Conservation (phyloP, 371 early-diverging fungal genomes). For the Mortierella sp. region DNA sequence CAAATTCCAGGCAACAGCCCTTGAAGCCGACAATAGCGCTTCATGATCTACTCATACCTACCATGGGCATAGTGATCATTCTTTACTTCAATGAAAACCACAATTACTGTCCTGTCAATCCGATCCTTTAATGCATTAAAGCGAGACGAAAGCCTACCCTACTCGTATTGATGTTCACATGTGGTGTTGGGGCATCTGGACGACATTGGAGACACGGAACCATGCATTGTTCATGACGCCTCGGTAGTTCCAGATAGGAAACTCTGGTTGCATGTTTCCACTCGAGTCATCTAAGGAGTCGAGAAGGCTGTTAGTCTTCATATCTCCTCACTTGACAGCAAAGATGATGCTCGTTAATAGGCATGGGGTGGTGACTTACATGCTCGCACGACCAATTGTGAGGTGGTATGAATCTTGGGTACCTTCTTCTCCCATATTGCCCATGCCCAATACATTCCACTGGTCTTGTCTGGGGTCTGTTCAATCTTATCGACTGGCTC, state of each 20-base stretch:
- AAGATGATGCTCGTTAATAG: background rate
- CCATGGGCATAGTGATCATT: too few species aligned
- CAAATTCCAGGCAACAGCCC: conserved; percentile 23
- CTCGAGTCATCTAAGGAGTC: conserved; percentile 67
- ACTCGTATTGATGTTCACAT: too few species aligned
- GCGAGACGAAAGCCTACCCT: too few species aligned
- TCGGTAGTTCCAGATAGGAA: conserved; percentile 84
- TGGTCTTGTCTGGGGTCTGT: conserved; percentile 37
- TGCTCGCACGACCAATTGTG: conserved; percentile 73
- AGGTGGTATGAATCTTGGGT: conserved; percentile 36
- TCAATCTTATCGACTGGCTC: conserved; percentile 60
- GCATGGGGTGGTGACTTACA: conserved; percentile 55
- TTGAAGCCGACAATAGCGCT: background rate
- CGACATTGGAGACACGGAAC: conserved; percentile 55
- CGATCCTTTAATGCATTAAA: too few species aligned
- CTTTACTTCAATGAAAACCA: too few species aligned
- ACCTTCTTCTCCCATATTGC: conserved; percentile 75
- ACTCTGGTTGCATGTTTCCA: conserved; percentile 82
- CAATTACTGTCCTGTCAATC: too few species aligned
- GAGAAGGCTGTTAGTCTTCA: background rate
- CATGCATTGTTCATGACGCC: conserved; percentile 88
- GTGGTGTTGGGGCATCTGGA: conserved; percentile 25
- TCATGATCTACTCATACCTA: too few species aligned
- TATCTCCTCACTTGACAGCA: background rate
- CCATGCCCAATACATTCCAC: conserved; percentile 78